phyloP scores from a whole-genome alignment of 2,329 filamentous ascomycete species.

The Alternaria sp. region DNA sequence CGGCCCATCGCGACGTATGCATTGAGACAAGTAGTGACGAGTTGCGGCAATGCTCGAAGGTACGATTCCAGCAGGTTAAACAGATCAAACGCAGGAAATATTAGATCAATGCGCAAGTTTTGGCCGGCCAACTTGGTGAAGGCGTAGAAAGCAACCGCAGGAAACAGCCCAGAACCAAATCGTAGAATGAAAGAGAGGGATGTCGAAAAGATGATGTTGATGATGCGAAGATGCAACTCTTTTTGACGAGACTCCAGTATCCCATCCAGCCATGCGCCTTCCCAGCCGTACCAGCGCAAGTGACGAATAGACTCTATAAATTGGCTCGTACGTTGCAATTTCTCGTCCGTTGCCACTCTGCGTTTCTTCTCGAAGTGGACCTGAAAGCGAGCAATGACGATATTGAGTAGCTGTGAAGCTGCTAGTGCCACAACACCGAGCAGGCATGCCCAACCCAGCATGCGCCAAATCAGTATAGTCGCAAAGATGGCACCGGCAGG shows the following conservation, averaged over 20 bases:
- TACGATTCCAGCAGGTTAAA: slow-evolving; percentile 78
- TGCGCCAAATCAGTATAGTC: slow-evolving; percentile 74
- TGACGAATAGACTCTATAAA: slow-evolving; percentile 88
- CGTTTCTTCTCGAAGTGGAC: slow-evolving; percentile 74
- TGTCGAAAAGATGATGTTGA: slow-evolving; percentile 69
- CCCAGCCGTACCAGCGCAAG: slow-evolving; percentile 83
- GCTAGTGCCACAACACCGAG: slow-evolving; percentile 75
- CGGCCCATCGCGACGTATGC: slow-evolving; percentile 82
- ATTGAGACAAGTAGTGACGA: slow-evolving; percentile 81
- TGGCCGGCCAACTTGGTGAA: slow-evolving; percentile 76
- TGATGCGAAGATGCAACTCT: slow-evolving; percentile 71
- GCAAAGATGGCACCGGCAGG: slow-evolving; percentile 80
- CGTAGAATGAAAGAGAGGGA: slow-evolving; percentile 74
- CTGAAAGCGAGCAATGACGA: slow-evolving; percentile 69
- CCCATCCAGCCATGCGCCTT: slow-evolving; percentile 74
- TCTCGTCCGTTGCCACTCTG: slow-evolving; percentile 76
- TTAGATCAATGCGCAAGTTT: slow-evolving; percentile 78
- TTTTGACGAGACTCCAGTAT: slow-evolving; percentile 73
- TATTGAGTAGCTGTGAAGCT: slow-evolving; percentile 74
- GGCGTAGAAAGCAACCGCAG: slow-evolving; percentile 80
- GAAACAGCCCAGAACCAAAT: slow-evolving; percentile 76
- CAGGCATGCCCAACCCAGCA: slow-evolving; percentile 82
- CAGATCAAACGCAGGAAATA: slow-evolving; percentile 84
- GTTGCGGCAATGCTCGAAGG: slow-evolving; percentile 75
- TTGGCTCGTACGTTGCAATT: slow-evolving; percentile 81